Evolutionary conservation across 257 asterid genomes (phyloP).

Genomic region (Vinca minor): DNA sequence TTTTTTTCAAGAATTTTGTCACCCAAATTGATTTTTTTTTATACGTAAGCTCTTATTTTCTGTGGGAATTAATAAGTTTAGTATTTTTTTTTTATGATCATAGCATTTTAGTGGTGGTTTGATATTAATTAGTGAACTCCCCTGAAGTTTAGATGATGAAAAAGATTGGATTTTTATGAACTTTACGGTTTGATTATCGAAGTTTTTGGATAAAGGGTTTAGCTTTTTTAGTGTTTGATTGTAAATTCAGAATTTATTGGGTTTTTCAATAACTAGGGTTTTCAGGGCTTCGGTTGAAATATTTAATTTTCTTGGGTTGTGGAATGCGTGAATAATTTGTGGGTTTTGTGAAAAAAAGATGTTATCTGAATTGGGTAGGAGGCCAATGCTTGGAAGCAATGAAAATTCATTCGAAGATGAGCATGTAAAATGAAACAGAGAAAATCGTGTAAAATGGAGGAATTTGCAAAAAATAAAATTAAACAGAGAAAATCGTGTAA

Average conservation of each 20-base stretch:
- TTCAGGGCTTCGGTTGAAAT: conserved; percentile 11
- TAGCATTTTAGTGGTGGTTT: no score
- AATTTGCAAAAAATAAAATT: no score
- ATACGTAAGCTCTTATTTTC: conserved; percentile 1
- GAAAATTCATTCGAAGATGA: conserved; percentile 81
- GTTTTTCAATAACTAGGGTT: conserved; percentile 23
- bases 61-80: conserved; percentile 14
- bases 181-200: conserved; percentile 11
- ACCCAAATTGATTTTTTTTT: conserved; percentile 11
- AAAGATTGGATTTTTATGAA: conserved; percentile 34
- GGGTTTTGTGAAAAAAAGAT: conserved; percentile 30
- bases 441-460: no score
- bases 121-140: no score
- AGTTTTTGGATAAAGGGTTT: conserved; percentile 17
- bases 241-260: conserved; percentile 7
- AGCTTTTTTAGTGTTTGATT: conserved; percentile 12
- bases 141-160: conserved; percentile 24
- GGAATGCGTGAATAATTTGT: conserved; percentile 11
- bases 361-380: conserved; percentile 68
- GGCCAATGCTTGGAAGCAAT: conserved; percentile 61
- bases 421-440: no score
- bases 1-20: conserved; percentile 22
- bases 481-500: no score
- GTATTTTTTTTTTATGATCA: no score
- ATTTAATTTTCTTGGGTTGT: conserved; percentile 9